These are phyloP conservation scores for Aegilops tauschii DNA, from an alignment of 176 grass and related monocot genomes.

Conservation along the genomic window DNA sequence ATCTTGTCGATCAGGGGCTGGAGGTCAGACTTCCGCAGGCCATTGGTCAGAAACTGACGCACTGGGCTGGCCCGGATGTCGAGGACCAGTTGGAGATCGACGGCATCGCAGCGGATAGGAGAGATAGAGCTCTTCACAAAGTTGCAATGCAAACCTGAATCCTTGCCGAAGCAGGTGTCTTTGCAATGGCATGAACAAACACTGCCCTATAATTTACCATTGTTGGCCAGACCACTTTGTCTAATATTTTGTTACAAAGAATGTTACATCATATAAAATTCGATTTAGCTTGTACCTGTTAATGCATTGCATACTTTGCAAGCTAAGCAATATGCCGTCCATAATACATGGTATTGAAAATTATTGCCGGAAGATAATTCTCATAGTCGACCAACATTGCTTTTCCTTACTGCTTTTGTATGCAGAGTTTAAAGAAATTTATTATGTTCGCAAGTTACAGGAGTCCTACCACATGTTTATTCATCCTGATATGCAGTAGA, in stretches of 20 bases:
- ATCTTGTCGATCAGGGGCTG: too few relatives aligned
- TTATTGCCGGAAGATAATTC: background rate
- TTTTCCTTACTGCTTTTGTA: background rate
- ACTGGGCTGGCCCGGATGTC: too few relatives aligned
- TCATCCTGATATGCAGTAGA: background rate
- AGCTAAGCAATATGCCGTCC: background rate
- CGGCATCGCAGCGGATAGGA: too few relatives aligned
- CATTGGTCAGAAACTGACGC: too few relatives aligned
- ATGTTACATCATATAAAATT: background rate
- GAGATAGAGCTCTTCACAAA: too few relatives aligned
- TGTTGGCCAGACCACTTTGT: background rate
- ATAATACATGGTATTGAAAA: background rate
- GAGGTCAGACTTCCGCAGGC: too few relatives aligned
- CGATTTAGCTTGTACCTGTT: background rate
- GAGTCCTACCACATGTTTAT: background rate
- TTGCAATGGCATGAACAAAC: background rate
- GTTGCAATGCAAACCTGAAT: too few relatives aligned
- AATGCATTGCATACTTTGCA: conserved; percentile 6
- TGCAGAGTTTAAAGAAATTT: background rate
- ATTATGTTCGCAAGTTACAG: background rate
- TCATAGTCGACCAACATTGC: background rate
- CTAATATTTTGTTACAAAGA: background rate
- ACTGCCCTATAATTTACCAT: background rate
- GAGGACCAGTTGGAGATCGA: too few relatives aligned
- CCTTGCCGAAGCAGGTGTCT: background rate